Evolutionary conservation across 257 asterid genomes (phyloP).

Genomic region (Solanum chiquidenum): DNA sequence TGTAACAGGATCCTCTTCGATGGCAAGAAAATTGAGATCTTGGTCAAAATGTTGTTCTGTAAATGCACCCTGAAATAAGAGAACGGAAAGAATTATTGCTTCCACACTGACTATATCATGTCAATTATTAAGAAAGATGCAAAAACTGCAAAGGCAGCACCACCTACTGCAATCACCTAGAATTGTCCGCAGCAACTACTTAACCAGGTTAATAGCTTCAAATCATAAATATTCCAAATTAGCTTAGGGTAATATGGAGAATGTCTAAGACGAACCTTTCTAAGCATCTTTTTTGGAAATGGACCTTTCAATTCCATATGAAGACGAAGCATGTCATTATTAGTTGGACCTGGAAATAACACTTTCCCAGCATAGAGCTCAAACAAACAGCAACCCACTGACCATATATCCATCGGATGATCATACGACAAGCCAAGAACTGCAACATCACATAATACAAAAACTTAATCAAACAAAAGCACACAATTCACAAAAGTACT

Average conservation of each 20-base stretch:
- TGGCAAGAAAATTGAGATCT: slow-evolving; percentile 80
- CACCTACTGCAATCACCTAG: not conserved
- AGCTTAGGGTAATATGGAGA: not conserved
- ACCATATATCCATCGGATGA: slow-evolving; percentile 98
- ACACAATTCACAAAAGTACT: not conserved
- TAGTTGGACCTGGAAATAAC: slow-evolving; percentile 83
- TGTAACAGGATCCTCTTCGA: slow-evolving; percentile 92
- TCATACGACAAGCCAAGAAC: slow-evolving; percentile 91
- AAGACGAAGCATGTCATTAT: slow-evolving; percentile 98
- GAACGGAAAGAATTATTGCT: not conserved
- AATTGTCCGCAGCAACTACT: not conserved
- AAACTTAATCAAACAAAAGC: not conserved
- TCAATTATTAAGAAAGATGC: not conserved
- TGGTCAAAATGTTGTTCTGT: slow-evolving; percentile 84
- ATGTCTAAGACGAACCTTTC: slow-evolving; percentile 48
- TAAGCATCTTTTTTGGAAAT: slow-evolving; percentile 93
- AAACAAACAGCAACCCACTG: slow-evolving; percentile 95
- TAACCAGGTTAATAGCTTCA: not conserved
- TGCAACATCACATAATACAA: slow-evolving; percentile 13
- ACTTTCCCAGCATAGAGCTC: slow-evolving; percentile 96
- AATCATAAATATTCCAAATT: not conserved
- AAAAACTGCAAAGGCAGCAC: not conserved
- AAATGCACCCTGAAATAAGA: slow-evolving; percentile 65
- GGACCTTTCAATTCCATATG: slow-evolving; percentile 94
- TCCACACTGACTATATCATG: not conserved